Evolutionary conservation across 805 yeast species (phyloP).

Genomic region (Yamadazyma paraphyllophila): DNA sequence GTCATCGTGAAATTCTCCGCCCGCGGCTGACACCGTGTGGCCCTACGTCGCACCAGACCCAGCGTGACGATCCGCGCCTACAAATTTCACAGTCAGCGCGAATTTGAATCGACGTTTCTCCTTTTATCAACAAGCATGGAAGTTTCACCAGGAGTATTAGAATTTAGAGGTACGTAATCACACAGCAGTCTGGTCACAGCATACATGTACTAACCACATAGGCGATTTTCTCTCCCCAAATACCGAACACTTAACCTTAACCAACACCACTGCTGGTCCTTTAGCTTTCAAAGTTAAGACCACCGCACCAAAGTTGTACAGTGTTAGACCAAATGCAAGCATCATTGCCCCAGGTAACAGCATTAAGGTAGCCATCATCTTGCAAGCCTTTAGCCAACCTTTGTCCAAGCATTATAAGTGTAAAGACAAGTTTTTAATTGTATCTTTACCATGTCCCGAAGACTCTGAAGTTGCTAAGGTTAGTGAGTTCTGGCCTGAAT

Average conservation of each 20-base stretch:
- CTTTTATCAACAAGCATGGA: conserved; percentile 47
- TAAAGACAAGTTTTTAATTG: conserved; percentile 89
- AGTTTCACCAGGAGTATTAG: conserved; percentile 69
- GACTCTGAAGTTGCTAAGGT: conserved; percentile 55
- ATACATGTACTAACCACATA: conserved; percentile 18
- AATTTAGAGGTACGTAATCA: conserved; percentile 67
- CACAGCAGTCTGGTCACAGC: neutral
- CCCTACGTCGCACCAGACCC: no score
- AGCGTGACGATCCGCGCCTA: neutral
- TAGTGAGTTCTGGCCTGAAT: conserved; percentile 70
- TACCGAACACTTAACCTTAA: conserved; percentile 57
- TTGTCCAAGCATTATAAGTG: conserved; percentile 74
- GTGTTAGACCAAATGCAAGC: conserved; percentile 95
- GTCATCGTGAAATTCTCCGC: no score
- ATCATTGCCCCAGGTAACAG: conserved; percentile 71
- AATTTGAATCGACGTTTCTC: conserved; percentile 4
- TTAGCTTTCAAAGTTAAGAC: conserved; percentile 95
- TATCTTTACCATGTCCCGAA: conserved; percentile 74
- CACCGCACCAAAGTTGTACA: conserved; percentile 93
- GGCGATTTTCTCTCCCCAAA: conserved; percentile 76
- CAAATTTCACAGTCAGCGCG: conserved; percentile 6
- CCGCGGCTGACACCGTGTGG: no score
- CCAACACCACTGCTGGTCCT: conserved; percentile 55
- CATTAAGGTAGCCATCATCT: conserved; percentile 73
- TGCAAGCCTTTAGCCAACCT: conserved; percentile 78